Evolutionary conservation across 2,329 filamentous ascomycete species (phyloP).

Genomic region (Didymella segeticola): DNA sequence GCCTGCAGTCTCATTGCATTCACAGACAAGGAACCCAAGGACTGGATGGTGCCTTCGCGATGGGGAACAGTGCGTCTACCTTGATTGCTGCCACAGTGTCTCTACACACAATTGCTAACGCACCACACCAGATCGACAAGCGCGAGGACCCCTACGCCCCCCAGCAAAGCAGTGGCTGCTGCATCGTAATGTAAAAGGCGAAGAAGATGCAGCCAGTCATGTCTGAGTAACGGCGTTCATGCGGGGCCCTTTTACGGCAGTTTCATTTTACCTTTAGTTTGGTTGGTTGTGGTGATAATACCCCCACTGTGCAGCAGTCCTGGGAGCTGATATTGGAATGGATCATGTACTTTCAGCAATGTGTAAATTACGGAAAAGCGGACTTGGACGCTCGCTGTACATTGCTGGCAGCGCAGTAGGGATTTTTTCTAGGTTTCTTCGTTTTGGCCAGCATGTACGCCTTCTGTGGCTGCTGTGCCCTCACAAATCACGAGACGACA

Average conservation of each 20-base stretch:
- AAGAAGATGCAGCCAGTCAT: conserved; percentile 41
- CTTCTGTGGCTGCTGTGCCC: conserved; percentile 30
- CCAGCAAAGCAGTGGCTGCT: conserved; percentile 91
- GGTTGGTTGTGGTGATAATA: conserved; percentile 46
- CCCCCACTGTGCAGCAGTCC: conserved; percentile 40
- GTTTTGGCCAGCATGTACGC: conserved; percentile 26
- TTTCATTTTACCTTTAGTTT: conserved; percentile 43
- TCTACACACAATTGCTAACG: no score
- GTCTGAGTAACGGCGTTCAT: conserved; percentile 49
- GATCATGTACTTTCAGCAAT: conserved; percentile 49
- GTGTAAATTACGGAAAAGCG: conserved; percentile 49
- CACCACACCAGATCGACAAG: conserved; percentile 72
- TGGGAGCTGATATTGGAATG: conserved; percentile 36
- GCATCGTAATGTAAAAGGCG: conserved; percentile 80
- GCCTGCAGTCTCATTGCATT: conserved; percentile 86
- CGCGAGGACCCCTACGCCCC: conserved; percentile 98
- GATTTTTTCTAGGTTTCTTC: conserved; percentile 30
- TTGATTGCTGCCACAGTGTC: no score
- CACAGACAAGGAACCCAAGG: conserved; percentile 90
- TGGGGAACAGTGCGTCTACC: conserved; percentile 78
- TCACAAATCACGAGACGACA: conserved; percentile 37
- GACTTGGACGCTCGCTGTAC: conserved; percentile 28
- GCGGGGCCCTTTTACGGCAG: conserved; percentile 47
- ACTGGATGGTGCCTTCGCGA: conserved; percentile 98
- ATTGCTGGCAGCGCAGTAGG: conserved; percentile 38